Conservation (phyloP, 2,329 filamentous ascomycete genomes). For the Fusarium mexicanum region DNA sequence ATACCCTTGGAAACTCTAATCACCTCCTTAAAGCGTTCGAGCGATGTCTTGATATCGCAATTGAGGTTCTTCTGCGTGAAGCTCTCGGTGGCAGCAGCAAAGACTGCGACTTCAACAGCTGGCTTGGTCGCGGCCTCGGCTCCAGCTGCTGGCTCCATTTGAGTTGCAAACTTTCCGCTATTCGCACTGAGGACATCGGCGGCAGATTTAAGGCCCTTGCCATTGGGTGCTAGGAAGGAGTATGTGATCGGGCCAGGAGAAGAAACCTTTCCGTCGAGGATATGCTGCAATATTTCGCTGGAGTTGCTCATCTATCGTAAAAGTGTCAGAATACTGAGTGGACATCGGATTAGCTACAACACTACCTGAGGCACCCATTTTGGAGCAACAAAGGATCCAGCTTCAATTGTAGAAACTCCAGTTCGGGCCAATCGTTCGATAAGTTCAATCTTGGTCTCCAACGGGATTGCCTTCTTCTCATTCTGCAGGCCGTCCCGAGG, state of each 20-base stretch:
- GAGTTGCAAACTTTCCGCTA: constrained; percentile 60
- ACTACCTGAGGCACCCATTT: constrained; percentile 84
- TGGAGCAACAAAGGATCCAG: constrained; percentile 83
- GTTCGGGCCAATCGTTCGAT: constrained; percentile 75
- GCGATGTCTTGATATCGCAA: constrained; percentile 78
- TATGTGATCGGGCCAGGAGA: constrained; percentile 71
- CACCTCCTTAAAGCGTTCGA: constrained; percentile 75
- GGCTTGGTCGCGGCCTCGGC: constrained; percentile 55
- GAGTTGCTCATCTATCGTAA: constrained; percentile 79
- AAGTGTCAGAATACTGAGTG: constrained; percentile 16
- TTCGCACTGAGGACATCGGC: constrained; percentile 62
- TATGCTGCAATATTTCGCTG: constrained; percentile 75
- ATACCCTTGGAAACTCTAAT: constrained; percentile 73
- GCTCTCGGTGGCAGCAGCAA: constrained; percentile 82
- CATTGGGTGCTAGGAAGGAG: constrained; percentile 83
- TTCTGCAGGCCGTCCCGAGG: constrained; percentile 90
- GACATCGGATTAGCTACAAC: background rate
- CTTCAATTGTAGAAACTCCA: constrained; percentile 79
- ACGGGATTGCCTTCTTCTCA: constrained; percentile 75
- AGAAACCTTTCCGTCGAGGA: constrained; percentile 66
- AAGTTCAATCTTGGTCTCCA: constrained; percentile 79
- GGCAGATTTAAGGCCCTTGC: constrained; percentile 75
- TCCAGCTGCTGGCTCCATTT: constrained; percentile 55
- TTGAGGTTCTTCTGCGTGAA: constrained; percentile 87
- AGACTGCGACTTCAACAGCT: constrained; percentile 78